phyloP scores from a whole-genome alignment of 805 yeast genomes.

The Suhomyces xylopsoci region DNA sequence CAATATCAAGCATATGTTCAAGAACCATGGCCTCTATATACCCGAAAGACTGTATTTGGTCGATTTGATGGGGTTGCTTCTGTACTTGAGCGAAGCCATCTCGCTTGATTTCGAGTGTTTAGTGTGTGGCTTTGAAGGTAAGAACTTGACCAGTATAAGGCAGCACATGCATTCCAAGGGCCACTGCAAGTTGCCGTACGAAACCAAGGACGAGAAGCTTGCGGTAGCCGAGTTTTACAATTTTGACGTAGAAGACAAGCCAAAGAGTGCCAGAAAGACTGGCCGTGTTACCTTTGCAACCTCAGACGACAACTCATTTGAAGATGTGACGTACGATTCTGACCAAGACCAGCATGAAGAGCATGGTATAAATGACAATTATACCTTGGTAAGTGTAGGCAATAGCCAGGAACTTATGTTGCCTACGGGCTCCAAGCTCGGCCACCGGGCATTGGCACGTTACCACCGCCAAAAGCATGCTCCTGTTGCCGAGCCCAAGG shows the following conservation, averaged over 20 bases:
- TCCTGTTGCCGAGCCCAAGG: conserved; percentile 38
- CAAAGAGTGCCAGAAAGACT: conserved; percentile 1
- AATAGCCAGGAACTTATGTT: conserved; percentile 60
- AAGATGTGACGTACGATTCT: conserved; percentile 4
- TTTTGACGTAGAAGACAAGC: conserved; percentile 20
- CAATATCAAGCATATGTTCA: conserved; percentile 47
- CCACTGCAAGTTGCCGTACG: conserved; percentile 46
- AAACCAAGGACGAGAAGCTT: conserved; percentile 35
- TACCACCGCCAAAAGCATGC: conserved; percentile 62
- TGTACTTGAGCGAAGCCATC: conserved; percentile 36
- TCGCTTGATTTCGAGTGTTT: conserved; percentile 42
- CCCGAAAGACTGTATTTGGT: conserved; percentile 40
- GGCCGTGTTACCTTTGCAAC: not conserved
- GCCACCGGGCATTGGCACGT: conserved; percentile 75
- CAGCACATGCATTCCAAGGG: conserved; percentile 45
- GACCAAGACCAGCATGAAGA: conserved; percentile 11
- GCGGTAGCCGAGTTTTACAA: conserved; percentile 38
- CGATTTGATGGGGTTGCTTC: conserved; percentile 38
- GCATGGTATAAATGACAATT: conserved; percentile 20
- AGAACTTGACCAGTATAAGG: conserved; percentile 37
- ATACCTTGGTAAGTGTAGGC: conserved; percentile 42
- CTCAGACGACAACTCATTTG: conserved; percentile 6
- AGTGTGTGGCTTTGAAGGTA: conserved; percentile 44
- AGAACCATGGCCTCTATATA: conserved; percentile 43
- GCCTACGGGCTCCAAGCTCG: conserved; percentile 75